phyloP scores from a whole-genome alignment of 257 asterid species.

The Ocimum tenuiflorum region DNA sequence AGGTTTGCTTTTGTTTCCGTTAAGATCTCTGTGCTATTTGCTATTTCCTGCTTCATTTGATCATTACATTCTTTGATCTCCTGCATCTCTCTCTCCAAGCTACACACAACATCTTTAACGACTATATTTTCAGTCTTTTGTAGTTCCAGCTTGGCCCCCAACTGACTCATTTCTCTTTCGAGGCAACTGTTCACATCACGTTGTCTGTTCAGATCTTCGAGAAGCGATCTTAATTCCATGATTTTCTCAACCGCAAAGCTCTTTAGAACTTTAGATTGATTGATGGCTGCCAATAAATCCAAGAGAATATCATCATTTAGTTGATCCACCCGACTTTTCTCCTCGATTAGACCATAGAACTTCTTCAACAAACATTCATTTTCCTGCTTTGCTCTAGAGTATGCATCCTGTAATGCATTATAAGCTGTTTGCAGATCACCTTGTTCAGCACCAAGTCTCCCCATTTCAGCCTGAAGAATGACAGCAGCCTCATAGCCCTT shows the following conservation, averaged over 20 bases:
- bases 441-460: constrained; percentile 37
- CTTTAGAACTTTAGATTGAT: constrained; percentile 37
- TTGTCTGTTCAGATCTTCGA: constrained; percentile 42
- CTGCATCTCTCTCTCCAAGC: constrained; percentile 49
- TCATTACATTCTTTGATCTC: constrained; percentile 37
- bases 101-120: constrained; percentile 47
- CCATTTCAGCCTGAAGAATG: constrained; percentile 42
- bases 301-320: constrained; percentile 43
- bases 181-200: constrained; percentile 37
- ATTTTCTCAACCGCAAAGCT: constrained; percentile 45
- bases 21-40: constrained; percentile 30
- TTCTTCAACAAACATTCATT: constrained; percentile 46
- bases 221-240: constrained; percentile 39
- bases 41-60: constrained; percentile 40
- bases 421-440: constrained; percentile 45
- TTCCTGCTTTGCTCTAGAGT: constrained; percentile 45
- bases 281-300: constrained; percentile 46
- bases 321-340: constrained; percentile 47
- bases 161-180: constrained; percentile 36
- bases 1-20: constrained; percentile 44
- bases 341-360: constrained; percentile 44
- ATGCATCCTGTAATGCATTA: constrained; percentile 34
- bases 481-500: constrained; percentile 34
- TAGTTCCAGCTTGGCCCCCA: constrained; percentile 48
- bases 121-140: constrained; percentile 47